Evolutionary conservation across 1,284 basidiomycete genomes (phyloP).

Genomic region (Ceratobasidium sp.): DNA sequence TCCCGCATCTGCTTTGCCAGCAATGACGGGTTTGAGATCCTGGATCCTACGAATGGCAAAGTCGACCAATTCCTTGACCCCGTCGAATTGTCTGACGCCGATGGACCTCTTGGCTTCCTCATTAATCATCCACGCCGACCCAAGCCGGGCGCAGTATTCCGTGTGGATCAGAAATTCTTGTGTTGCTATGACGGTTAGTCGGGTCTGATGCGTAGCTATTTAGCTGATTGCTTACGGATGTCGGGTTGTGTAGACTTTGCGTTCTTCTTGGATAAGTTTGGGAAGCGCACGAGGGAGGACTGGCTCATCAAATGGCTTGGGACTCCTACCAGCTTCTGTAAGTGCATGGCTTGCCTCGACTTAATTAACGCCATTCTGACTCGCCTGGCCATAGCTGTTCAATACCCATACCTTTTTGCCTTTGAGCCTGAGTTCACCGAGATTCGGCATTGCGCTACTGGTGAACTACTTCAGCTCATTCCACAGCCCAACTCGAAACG

Average conservation of each 20-base stretch:
- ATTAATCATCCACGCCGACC: conserved; percentile 29
- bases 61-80: conserved; percentile 35
- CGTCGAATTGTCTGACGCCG: conserved; percentile 22
- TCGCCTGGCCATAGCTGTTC: conserved; percentile 5
- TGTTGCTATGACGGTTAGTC: conserved; percentile 38
- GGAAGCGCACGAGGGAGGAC: conserved; percentile 34
- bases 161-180: conserved; percentile 38
- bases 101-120: conserved; percentile 32
- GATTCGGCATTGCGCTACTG: conserved; percentile 32
- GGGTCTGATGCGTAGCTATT: neutral
- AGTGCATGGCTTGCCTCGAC: neutral
- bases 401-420: conserved; percentile 38
- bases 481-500: conserved; percentile 19
- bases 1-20: conserved; percentile 37
- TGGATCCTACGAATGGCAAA: conserved; percentile 27
- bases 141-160: conserved; percentile 26
- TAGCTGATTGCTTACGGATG: neutral
- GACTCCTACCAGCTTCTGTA: conserved; percentile 25
- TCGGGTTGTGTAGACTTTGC: conserved; percentile 13
- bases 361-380: neutral
- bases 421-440: conserved; percentile 39
- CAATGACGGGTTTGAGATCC: conserved; percentile 31
- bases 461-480: conserved; percentile 31
- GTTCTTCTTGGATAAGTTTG: conserved; percentile 37
- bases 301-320: conserved; percentile 34